Percentiles rank a stretch among this genome's conserved stretches.
phyloP scores from a whole-genome alignment of 169 alveolate genomes.

The Perkinsus olseni region DNA sequence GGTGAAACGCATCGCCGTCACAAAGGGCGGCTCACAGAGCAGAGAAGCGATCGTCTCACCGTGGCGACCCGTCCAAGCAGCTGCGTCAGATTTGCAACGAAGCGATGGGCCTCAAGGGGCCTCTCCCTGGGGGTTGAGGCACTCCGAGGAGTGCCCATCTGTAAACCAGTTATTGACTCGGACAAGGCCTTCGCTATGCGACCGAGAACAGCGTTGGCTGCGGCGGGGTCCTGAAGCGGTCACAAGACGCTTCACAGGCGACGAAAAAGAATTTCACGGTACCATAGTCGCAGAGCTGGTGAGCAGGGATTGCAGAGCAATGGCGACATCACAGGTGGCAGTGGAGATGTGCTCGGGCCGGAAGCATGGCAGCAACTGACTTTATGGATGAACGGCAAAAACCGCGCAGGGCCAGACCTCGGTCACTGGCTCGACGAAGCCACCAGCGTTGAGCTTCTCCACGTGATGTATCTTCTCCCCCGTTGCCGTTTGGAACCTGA shows the following conservation, averaged over 20 bases:
- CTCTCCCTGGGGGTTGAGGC: background rate
- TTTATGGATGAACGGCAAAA: background rate
- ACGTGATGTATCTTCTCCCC: too few species aligned
- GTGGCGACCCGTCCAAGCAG: background rate
- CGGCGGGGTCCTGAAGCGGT: background rate
- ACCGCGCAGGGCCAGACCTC: background rate
- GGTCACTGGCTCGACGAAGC: too few species aligned
- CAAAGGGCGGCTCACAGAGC: too few species aligned
- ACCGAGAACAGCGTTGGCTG: background rate
- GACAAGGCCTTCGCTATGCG: background rate
- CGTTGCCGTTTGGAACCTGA: too few species aligned
- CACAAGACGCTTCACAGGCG: background rate
- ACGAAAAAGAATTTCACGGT: background rate
- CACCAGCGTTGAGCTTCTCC: too few species aligned
- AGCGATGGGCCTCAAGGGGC: background rate
- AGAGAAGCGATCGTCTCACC: background rate
- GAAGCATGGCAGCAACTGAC: background rate
- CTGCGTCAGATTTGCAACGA: background rate
- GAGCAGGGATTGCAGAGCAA: background rate
- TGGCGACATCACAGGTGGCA: background rate
- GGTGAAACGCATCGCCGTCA: too few species aligned
- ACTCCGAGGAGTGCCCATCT: background rate
- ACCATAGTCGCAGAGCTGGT: background rate
- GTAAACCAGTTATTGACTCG: background rate
- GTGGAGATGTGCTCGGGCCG: background rate